phyloP scores from a whole-genome alignment of 2,329 filamentous ascomycete species.

The Knoxdaviesia proteae region DNA sequence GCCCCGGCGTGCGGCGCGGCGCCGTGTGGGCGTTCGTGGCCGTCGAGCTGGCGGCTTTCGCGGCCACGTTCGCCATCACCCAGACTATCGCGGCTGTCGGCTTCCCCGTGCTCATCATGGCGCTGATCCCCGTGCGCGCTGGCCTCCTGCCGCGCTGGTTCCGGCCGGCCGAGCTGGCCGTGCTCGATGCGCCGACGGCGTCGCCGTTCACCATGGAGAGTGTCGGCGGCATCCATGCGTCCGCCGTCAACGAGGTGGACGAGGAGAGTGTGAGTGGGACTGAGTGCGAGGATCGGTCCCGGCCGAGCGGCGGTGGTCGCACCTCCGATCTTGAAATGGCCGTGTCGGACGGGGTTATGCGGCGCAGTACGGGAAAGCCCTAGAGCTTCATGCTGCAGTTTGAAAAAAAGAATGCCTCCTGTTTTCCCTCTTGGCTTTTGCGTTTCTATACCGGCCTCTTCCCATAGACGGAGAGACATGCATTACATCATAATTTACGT shows the following conservation, averaged over 20 bases:
- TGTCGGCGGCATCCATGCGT: slow-evolving; percentile 41
- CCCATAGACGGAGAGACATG: no score
- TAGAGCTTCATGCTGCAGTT: no score
- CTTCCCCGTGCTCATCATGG: slow-evolving; percentile 54
- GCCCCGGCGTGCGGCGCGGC: slow-evolving; percentile 28
- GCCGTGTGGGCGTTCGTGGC: slow-evolving; percentile 54
- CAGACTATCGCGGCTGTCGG: slow-evolving; percentile 68
- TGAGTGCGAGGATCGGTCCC: neutral
- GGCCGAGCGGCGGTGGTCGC: neutral
- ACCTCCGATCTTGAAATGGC: no score
- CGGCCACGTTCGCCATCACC: slow-evolving; percentile 62
- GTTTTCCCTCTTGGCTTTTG: no score
- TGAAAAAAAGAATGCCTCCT: no score
- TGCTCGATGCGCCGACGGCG: slow-evolving; percentile 54
- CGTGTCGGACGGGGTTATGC: no score
- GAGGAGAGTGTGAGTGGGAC: slow-evolving; percentile 1
- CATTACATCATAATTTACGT: no score
- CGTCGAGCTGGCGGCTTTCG: slow-evolving; percentile 50
- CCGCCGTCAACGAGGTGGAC: slow-evolving; percentile 5
- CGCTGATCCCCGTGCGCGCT: slow-evolving; percentile 45
- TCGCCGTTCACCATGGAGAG: slow-evolving; percentile 59
- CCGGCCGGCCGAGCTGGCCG: slow-evolving; percentile 33
- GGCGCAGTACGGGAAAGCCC: no score
- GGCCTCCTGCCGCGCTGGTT: slow-evolving; percentile 43
- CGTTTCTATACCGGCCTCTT: no score